These are phyloP conservation scores for Echria macrotheca DNA, from an alignment of 495 filamentous ascomycete species.

Conservation along the genomic window DNA sequence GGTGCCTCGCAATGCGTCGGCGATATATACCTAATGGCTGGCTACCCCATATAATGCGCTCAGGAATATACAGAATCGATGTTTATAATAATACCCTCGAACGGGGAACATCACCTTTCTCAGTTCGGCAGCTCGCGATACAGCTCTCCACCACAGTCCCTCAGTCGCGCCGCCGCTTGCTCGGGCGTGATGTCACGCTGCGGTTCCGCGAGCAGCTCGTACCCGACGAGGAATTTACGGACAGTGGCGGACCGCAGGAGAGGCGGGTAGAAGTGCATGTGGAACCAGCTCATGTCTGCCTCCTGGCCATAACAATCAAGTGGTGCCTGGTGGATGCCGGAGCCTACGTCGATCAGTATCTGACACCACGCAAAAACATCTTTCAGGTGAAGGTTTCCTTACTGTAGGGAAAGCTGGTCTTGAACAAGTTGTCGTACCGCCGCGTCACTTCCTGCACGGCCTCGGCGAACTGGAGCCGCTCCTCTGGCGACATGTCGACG, in stretches of 20 bases:
- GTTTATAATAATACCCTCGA: slow-evolving; percentile 13
- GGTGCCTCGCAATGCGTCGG: background rate
- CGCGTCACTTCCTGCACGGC: slow-evolving; percentile 79
- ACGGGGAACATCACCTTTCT: background rate
- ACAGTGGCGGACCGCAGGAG: slow-evolving; percentile 89
- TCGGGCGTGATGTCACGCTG: slow-evolving; percentile 97
- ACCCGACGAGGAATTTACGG: slow-evolving; percentile 91
- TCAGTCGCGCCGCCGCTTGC: slow-evolving; percentile 77
- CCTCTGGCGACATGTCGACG: slow-evolving; percentile 67
- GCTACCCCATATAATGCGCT: background rate
- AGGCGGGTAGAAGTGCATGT: slow-evolving; percentile 96
- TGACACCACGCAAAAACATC: no score
- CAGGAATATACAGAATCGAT: no score
- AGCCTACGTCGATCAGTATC: slow-evolving; percentile 32
- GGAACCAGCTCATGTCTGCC: slow-evolving; percentile 79
- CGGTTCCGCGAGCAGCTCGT: slow-evolving; percentile 93
- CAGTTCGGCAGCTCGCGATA: slow-evolving; percentile 66
- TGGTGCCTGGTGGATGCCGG: slow-evolving; percentile 91
- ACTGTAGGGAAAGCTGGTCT: slow-evolving; percentile 95
- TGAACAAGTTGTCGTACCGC: slow-evolving; percentile 93
- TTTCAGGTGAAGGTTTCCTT: slow-evolving; percentile 14
- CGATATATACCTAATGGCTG: no score
- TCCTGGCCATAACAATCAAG: slow-evolving; percentile 80
- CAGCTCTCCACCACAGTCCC: slow-evolving; percentile 69
- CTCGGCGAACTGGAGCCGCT: slow-evolving; percentile 69